Conservation (phyloP, 768 basidiomycete species). For the Trametes maxima region DNA sequence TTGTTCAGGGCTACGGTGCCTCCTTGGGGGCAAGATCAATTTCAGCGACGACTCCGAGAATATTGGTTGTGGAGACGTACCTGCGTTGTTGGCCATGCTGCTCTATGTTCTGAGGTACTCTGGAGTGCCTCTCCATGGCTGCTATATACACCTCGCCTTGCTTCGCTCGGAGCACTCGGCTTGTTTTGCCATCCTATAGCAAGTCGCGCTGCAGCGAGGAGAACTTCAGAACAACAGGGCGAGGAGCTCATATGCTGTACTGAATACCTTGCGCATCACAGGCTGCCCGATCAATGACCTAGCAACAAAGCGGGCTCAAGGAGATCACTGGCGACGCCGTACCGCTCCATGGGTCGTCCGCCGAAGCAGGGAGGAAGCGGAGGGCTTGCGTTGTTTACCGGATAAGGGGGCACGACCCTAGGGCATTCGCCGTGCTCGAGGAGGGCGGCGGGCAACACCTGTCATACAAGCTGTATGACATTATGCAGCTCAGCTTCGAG, state of each 20-base stretch:
- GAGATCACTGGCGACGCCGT: slow-evolving; percentile 14
- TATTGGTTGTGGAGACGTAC: background rate
- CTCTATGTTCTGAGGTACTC: slow-evolving; percentile 5
- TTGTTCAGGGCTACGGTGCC: slow-evolving; percentile 41
- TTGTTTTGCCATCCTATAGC: background rate
- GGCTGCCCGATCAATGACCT: slow-evolving; percentile 21
- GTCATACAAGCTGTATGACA: slow-evolving; percentile 12
- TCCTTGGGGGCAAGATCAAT: slow-evolving; percentile 2
- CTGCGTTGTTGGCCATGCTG: slow-evolving; percentile 12
- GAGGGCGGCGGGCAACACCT: slow-evolving; percentile 17
- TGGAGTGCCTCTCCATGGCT: background rate
- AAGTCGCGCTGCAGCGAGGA: slow-evolving; percentile 7
- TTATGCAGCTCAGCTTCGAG: slow-evolving; percentile 11
- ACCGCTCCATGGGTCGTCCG: slow-evolving; percentile 8
- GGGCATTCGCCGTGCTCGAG: background rate
- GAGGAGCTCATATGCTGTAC: slow-evolving; percentile 17
- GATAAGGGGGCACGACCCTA: slow-evolving; percentile 20
- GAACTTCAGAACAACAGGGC: slow-evolving; percentile 12
- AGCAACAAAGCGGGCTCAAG: slow-evolving; percentile 12
- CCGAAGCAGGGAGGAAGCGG: slow-evolving; percentile 1
- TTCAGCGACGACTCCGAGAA: background rate
- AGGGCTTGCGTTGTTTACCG: slow-evolving; percentile 1
- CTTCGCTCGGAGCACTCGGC: slow-evolving; percentile 14
- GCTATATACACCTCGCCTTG: slow-evolving; percentile 18
- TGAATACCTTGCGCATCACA: slow-evolving; percentile 23